Percentiles rank a stretch among this genome's conserved stretches.
phyloP scores from a whole-genome alignment of 1,284 basidiomycete genomes.

The Ceratobasidium sp. region DNA sequence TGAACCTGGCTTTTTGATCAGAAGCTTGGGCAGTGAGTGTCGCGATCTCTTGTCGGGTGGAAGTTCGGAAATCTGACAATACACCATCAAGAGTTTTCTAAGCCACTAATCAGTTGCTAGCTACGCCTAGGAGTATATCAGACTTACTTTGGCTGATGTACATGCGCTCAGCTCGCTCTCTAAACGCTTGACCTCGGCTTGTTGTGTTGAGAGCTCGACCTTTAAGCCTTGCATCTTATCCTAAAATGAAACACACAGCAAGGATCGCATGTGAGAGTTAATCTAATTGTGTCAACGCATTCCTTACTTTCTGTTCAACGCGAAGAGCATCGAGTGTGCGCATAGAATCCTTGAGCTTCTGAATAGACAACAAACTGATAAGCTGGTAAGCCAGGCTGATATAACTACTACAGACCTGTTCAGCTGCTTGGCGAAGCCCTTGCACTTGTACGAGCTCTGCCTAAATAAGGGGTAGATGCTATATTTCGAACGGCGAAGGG shows the following conservation, averaged over 20 bases:
- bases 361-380: neutral
- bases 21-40: slow-evolving; percentile 2
- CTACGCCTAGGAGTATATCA: too few species aligned
- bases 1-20: slow-evolving; percentile 18
- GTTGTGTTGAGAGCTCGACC: neutral
- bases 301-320: slow-evolving; percentile 13
- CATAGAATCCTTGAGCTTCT: slow-evolving; percentile 3
- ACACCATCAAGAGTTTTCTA: slow-evolving; percentile 18
- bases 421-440: slow-evolving; percentile 1
- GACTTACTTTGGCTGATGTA: slow-evolving; percentile 23
- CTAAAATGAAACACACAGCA: neutral
- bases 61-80: neutral
- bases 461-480: neutral
- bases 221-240: neutral
- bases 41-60: slow-evolving; percentile 11
- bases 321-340: neutral
- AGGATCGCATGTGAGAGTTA: neutral
- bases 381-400: neutral
- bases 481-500: neutral
- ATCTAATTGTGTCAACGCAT: neutral
- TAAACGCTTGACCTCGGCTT: slow-evolving; percentile 8
- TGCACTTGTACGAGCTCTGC: neutral
- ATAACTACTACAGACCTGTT: slow-evolving; percentile 8
- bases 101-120: too few species aligned
- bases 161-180: slow-evolving; percentile 18